Conservation (phyloP, 495 filamentous ascomycete species). For the Lindgomyces ingoldianus region DNA sequence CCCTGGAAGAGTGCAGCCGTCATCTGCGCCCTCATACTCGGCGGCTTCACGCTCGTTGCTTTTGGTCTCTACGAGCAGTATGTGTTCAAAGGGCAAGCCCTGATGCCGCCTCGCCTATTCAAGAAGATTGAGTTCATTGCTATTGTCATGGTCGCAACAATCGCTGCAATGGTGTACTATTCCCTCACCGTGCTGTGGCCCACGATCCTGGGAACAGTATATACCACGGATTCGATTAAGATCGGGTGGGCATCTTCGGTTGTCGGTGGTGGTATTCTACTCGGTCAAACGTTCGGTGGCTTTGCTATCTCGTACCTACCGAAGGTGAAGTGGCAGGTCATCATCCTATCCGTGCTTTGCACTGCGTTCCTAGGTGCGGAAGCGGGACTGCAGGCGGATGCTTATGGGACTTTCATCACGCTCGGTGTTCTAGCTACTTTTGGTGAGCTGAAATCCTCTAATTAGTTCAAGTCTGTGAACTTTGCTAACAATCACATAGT, state of each 20-base stretch:
- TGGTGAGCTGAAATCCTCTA: neutral
- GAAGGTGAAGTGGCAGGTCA: slow-evolving; percentile 36
- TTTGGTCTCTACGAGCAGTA: slow-evolving; percentile 49
- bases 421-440: slow-evolving; percentile 39
- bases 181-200: slow-evolving; percentile 43
- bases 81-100: slow-evolving; percentile 37
- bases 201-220: slow-evolving; percentile 37
- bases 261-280: slow-evolving; percentile 38
- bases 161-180: slow-evolving; percentile 46
- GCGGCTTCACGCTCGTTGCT: slow-evolving; percentile 46
- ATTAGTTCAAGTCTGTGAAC: neutral
- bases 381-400: slow-evolving; percentile 13
- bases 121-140: slow-evolving; percentile 40
- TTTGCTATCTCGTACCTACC: slow-evolving; percentile 36
- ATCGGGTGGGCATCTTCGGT: slow-evolving; percentile 35
- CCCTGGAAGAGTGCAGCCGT: slow-evolving; percentile 54
- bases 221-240: slow-evolving; percentile 33
- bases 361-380: slow-evolving; percentile 36
- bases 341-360: slow-evolving; percentile 32
- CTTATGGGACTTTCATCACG: slow-evolving; percentile 27
- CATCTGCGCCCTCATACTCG: slow-evolving; percentile 50
- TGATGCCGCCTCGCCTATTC: slow-evolving; percentile 45
- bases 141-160: slow-evolving; percentile 36
- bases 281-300: slow-evolving; percentile 39
- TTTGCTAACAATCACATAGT: neutral